A percentile compares a stretch with the other conserved stretches of the same genome.
These are phyloP conservation scores for Lumnitzera littorea DNA, from an alignment of 345 rosid species.

Conservation along the genomic window DNA sequence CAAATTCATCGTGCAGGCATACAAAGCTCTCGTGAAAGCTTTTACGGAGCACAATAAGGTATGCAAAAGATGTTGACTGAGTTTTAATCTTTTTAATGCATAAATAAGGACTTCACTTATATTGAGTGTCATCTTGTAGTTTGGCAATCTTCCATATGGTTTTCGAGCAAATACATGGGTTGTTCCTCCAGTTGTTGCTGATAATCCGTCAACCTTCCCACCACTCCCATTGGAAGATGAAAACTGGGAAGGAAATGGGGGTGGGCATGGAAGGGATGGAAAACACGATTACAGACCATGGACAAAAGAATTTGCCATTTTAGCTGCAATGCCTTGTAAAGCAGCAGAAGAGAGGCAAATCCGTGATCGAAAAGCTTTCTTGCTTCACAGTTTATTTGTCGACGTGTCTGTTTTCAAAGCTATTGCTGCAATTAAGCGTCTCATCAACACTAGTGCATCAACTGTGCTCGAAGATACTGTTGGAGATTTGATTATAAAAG, in stretches of 20 bases:
- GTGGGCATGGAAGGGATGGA: conserved; percentile 73
- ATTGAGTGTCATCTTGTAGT: conserved; percentile 32
- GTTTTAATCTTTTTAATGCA: not conserved
- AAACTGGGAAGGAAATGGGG: conserved; percentile 91
- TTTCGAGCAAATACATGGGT: conserved; percentile 96
- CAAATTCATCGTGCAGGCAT: conserved; percentile 58
- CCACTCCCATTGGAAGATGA: conserved; percentile 81
- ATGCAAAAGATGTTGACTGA: not conserved
- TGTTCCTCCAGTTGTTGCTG: conserved; percentile 80
- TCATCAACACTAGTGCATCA: conserved; percentile 32
- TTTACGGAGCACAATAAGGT: conserved; percentile 92
- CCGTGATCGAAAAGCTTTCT: conserved; percentile 84
- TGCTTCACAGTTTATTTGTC: conserved; percentile 83
- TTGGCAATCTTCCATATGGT: conserved; percentile 94
- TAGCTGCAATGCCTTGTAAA: conserved; percentile 92
- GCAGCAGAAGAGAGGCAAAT: conserved; percentile 90
- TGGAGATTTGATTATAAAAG: conserved; percentile 66
- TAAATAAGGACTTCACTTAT: conserved; percentile 1
- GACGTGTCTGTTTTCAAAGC: conserved; percentile 84
- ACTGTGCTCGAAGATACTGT: conserved; percentile 47
- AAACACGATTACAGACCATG: conserved; percentile 57
- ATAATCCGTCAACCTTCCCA: conserved; percentile 59
- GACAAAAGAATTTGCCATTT: conserved; percentile 82
- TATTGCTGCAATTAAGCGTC: conserved; percentile 38
- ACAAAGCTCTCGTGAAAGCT: conserved; percentile 82